phyloP scores from a whole-genome alignment of 306 rosid genomes.

The Lotus japonicus region DNA sequence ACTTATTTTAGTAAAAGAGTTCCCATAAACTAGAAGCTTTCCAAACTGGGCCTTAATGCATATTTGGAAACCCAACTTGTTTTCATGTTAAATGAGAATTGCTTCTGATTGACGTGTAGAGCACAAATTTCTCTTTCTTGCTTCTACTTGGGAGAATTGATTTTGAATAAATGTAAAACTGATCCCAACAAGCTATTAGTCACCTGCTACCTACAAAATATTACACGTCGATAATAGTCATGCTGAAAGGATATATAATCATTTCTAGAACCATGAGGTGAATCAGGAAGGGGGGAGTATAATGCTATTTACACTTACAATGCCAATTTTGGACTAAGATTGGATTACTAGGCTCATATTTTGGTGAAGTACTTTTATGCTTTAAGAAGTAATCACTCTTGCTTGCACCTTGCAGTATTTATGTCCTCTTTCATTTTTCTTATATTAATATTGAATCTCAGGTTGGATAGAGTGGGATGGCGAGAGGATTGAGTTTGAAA shows the following conservation, averaged over 20 bases:
- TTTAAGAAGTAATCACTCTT: background rate
- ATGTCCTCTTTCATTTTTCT: conserved; percentile 24
- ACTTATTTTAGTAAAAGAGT: too few relatives aligned
- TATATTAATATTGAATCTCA: conserved; percentile 47
- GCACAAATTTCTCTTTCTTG: too few relatives aligned
- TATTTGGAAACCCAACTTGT: too few relatives aligned
- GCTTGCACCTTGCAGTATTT: background rate
- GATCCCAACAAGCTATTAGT: too few relatives aligned
- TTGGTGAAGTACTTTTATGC: background rate
- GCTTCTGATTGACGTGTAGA: too few relatives aligned
- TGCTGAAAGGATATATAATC: conserved; percentile 5
- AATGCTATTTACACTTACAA: background rate
- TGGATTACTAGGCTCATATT: background rate
- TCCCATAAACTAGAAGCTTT: too few relatives aligned
- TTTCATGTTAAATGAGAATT: too few relatives aligned
- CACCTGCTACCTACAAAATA: background rate
- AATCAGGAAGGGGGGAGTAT: background rate
- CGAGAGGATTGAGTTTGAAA: conserved; percentile 78
- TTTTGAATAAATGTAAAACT: too few relatives aligned
- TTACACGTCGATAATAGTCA: background rate
- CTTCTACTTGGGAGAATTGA: too few relatives aligned
- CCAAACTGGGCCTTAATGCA: too few relatives aligned
- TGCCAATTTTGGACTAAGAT: background rate
- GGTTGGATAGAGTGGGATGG: conserved; percentile 99
- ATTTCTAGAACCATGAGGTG: background rate